phyloP scores from a whole-genome alignment of 768 basidiomycete species.

The Saitozyma podzolica region DNA sequence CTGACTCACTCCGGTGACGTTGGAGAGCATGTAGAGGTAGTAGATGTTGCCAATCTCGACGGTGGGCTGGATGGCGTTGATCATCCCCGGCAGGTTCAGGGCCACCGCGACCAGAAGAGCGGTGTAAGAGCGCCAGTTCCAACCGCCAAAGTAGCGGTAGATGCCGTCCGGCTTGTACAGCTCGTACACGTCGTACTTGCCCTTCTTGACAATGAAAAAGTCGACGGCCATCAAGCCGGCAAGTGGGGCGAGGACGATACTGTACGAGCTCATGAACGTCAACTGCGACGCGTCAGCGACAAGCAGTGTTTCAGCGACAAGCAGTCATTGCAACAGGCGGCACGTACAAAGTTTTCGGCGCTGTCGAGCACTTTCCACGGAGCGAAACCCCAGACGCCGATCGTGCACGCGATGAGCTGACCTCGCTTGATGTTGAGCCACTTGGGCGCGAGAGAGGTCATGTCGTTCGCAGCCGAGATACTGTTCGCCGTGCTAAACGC shows the following conservation, averaged over 20 bases:
- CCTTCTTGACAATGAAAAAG: slow-evolving; percentile 34
- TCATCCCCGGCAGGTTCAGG: slow-evolving; percentile 45
- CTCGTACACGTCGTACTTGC: slow-evolving; percentile 34
- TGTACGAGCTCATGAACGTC: slow-evolving; percentile 44
- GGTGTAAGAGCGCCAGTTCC: slow-evolving; percentile 42
- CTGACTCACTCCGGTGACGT: background rate
- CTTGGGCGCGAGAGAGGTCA: slow-evolving; percentile 39
- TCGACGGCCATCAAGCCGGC: slow-evolving; percentile 38
- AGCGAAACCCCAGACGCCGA: slow-evolving; percentile 38
- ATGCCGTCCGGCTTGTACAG: slow-evolving; percentile 37
- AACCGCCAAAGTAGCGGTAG: slow-evolving; percentile 40
- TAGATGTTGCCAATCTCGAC: slow-evolving; percentile 32
- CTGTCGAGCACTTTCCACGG: slow-evolving; percentile 43
- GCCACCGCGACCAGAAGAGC: slow-evolving; percentile 41
- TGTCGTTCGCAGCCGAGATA: slow-evolving; percentile 46
- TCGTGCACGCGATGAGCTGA: slow-evolving; percentile 34
- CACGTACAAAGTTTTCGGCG: slow-evolving; percentile 29
- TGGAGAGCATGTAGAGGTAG: slow-evolving; percentile 13
- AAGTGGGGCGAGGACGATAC: slow-evolving; percentile 44
- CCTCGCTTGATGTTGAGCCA: slow-evolving; percentile 49
- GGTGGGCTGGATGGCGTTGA: slow-evolving; percentile 36
- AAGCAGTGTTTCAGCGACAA: background rate
- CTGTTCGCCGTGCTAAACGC: slow-evolving; percentile 26
- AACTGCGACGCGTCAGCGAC: slow-evolving; percentile 10
- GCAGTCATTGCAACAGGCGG: background rate